phyloP scores from a whole-genome alignment of 352 stramenopile genomes.

The Globisporangium apiculatum region DNA sequence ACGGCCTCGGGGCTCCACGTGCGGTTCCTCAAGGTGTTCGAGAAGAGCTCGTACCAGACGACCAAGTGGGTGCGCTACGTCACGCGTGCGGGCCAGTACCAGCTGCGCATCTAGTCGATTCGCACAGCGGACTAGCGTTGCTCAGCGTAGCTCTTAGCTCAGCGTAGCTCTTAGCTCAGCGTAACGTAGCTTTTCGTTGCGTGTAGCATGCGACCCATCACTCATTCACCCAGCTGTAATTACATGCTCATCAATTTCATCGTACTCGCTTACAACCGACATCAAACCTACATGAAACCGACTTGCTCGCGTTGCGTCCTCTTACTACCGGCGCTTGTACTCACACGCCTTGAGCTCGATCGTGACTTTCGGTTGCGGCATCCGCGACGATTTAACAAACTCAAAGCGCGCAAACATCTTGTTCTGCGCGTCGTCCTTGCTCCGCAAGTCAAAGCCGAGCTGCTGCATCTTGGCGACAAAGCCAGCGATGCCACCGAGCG shows the following conservation, averaged over 20 bases:
- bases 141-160: too few relatives aligned
- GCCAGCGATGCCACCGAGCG: slow-evolving; percentile 51
- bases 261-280: background rate
- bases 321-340: slow-evolving; percentile 70
- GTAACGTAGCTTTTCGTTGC: too few relatives aligned
- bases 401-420: slow-evolving; percentile 87
- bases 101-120: slow-evolving; percentile 91
- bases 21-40: slow-evolving; percentile 97
- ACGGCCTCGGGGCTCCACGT: slow-evolving; percentile 96
- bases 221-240: too few relatives aligned
- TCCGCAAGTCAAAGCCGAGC: slow-evolving; percentile 64
- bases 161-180: too few relatives aligned
- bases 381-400: slow-evolving; percentile 58
- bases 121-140: too few relatives aligned
- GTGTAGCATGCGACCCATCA: too few relatives aligned
- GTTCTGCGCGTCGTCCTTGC: slow-evolving; percentile 69
- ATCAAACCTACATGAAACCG: too few relatives aligned
- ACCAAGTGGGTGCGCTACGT: slow-evolving; percentile 99
- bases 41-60: slow-evolving; percentile 97
- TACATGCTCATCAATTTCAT: background rate
- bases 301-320: background rate
- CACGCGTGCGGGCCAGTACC: slow-evolving; percentile 96
- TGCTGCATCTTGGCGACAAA: slow-evolving; percentile 53
- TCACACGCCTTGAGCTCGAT: slow-evolving; percentile 83
- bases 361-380: slow-evolving; percentile 31